These are phyloP conservation scores for Boletellus ananiceps DNA, from an alignment of 768 basidiomycete genomes.

Conservation along the genomic window DNA sequence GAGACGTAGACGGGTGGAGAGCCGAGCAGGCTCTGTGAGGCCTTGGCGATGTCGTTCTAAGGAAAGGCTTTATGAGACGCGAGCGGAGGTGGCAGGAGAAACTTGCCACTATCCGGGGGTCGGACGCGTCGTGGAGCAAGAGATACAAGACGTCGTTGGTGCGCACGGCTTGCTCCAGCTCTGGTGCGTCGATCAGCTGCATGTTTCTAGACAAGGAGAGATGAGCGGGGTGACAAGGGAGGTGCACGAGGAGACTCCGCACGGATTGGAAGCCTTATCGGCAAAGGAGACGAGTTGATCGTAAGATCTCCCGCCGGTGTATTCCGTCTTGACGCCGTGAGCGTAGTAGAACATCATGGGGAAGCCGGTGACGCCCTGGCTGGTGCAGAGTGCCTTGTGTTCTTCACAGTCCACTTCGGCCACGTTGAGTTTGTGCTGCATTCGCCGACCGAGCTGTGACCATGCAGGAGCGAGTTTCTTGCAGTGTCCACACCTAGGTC, in stretches of 20 bases:
- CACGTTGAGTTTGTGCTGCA: conserved; percentile 69
- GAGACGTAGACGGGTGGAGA: conserved; percentile 46
- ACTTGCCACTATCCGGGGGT: conserved; percentile 33
- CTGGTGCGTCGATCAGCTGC: conserved; percentile 12
- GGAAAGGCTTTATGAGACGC: neutral
- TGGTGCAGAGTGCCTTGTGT: conserved; percentile 59
- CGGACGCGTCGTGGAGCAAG: conserved; percentile 42
- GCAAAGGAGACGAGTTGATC: conserved; percentile 70
- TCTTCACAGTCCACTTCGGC: conserved; percentile 90
- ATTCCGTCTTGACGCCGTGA: conserved; percentile 62
- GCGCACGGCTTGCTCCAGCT: conserved; percentile 8
- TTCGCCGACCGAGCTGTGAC: conserved; percentile 63
- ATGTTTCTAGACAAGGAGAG: conserved; percentile 11
- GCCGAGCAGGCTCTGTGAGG: conserved; percentile 47
- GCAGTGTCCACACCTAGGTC: conserved; percentile 83
- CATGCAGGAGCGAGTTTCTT: conserved; percentile 87
- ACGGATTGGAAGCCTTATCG: conserved; percentile 71
- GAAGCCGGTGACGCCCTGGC: conserved; percentile 70
- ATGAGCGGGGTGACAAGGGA: neutral
- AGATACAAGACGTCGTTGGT: conserved; percentile 36
- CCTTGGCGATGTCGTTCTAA: conserved; percentile 53
- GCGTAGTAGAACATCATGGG: conserved; percentile 76
- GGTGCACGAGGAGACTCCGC: conserved; percentile 25
- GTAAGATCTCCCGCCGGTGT: conserved; percentile 66
- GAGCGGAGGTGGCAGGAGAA: too few relatives aligned